Conservation (phyloP, 495 filamentous ascomycete genomes). For the Paragyromitra xinjiangensis region DNA sequence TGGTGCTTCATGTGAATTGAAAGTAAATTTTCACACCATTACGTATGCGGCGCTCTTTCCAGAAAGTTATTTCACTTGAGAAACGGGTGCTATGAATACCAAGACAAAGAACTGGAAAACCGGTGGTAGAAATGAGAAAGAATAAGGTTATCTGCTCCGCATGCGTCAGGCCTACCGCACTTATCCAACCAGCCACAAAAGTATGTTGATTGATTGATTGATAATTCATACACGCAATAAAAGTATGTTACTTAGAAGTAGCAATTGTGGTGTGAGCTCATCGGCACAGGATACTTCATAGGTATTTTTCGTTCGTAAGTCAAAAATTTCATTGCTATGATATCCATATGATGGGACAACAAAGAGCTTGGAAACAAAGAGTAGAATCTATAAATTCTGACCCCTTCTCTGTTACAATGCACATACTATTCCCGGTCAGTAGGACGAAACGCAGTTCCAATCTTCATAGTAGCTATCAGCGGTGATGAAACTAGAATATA, state of each 20-base stretch:
- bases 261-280: background rate
- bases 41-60: too few relatives aligned
- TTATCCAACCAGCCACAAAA: background rate
- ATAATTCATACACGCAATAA: too few relatives aligned
- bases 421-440: background rate
- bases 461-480: background rate
- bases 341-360: background rate
- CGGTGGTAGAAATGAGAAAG: too few relatives aligned
- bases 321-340: background rate
- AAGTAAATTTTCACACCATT: too few relatives aligned
- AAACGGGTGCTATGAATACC: background rate
- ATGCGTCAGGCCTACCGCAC: background rate
- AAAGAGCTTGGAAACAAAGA: background rate
- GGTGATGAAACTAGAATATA: background rate
- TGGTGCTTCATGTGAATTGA: too few relatives aligned
- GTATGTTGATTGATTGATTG: background rate
- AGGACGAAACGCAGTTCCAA: background rate
- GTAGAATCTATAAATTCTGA: background rate
- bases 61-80: too few relatives aligned
- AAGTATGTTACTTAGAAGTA: background rate
- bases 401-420: too few relatives aligned
- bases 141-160: background rate
- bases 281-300: background rate
- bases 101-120: background rate
- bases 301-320: background rate